A percentile compares a stretch with the other conserved stretches of the same genome.
These are phyloP conservation scores for Venturia effusa DNA, from an alignment of 2,329 filamentous ascomycete genomes.

Conservation along the genomic window DNA sequence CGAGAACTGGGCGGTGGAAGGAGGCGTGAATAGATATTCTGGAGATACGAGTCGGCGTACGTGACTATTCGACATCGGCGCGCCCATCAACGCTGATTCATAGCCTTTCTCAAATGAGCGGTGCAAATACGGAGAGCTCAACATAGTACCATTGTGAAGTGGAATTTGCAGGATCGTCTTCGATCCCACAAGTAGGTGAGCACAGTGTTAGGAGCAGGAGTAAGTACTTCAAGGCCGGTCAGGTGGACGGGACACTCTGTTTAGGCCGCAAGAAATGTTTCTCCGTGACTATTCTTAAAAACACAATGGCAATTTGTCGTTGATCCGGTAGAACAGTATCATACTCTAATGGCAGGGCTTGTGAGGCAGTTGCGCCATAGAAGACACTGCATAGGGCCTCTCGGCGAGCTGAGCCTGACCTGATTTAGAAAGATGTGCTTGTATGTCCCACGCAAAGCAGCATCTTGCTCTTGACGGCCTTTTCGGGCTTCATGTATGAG, in stretches of 20 bases:
- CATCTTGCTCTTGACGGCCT: not conserved
- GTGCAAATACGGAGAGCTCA: not conserved
- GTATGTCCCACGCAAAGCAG: not conserved
- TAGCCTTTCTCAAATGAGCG: not conserved
- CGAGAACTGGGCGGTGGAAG: too few relatives aligned
- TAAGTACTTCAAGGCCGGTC: not conserved
- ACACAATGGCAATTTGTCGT: not conserved
- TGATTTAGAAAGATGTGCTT: not conserved
- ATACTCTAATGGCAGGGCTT: not conserved
- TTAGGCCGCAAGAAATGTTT: not conserved
- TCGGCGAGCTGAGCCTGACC: not conserved
- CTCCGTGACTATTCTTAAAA: not conserved
- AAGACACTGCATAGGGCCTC: not conserved
- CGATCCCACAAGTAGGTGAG: not conserved
- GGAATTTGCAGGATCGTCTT: not conserved
- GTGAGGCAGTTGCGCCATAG: not conserved
- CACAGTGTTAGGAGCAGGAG: not conserved
- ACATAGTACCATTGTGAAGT: not conserved
- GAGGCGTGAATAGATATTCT: too few relatives aligned
- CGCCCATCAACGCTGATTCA: not conserved
- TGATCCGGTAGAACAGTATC: not conserved
- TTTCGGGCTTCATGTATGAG: not conserved
- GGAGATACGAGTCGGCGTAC: too few relatives aligned
- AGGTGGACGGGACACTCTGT: not conserved
- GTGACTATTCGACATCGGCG: not conserved